Evolutionary conservation across 2,329 filamentous ascomycete species (phyloP), one percentile per base, ranked within the genome.

Genomic region (Aspergillus bombycis): DNA sequence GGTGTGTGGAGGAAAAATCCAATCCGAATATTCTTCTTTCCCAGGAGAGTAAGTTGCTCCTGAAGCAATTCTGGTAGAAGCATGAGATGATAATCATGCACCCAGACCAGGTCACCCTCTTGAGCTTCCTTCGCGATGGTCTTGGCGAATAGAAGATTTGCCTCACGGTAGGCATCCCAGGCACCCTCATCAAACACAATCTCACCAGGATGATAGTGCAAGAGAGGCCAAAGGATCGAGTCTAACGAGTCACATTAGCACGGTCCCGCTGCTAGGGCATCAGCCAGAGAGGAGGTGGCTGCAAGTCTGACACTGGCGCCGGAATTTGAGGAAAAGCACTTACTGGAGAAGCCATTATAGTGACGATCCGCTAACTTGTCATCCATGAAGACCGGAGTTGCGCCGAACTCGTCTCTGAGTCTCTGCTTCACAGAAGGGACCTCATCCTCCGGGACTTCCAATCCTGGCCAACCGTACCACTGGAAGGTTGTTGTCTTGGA

Each of bases 21-120:
- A 71, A 97, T 93, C 83, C 96, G 96, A 79, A 97, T 89, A 70
- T 96, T 94, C 81, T 93, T 92, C 80, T 90, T 92, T 62, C 84
- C 85, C 67, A 55, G 16, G 6, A 87, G 79, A 64, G 90, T 90
- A 62, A 96, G 88, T 78, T 94, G 91, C 73, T 96, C 91, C 65
- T 94, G 91, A 62, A 97, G 85, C 92, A 97, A 95, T 74, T 93
- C 88, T 41, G 94, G 94, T 34, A 97, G 85, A 30, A 97, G 88
- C 93, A 97, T 97, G 65, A 97, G 84, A 79, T 97, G 94, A 81
- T 97, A 97, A 80, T 97, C 94, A 79, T 97, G 94, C 8, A 97
- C 91, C 94, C 94, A 97, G 72, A 97, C 89, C 70, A 96, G 82
- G 78, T 97, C 94, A 63, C 93, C 93, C 74, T 97, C 93, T 76